Percentiles rank a stretch among this genome's conserved stretches.
Conservation (phyloP, 345 rosid genomes). For the Rhodamnia argentea region DNA sequence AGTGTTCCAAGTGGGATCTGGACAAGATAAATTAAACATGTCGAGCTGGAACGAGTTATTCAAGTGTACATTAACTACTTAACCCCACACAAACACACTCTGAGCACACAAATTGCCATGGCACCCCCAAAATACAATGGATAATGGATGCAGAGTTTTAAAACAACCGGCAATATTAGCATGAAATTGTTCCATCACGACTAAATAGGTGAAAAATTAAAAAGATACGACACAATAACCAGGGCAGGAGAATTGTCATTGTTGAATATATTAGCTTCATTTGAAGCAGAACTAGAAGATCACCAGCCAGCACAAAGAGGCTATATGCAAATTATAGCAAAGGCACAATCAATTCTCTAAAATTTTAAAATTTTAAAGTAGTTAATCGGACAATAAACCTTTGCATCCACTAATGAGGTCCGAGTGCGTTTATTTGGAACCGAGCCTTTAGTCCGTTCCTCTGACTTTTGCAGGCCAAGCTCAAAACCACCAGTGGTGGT, state of each 20-base stretch:
- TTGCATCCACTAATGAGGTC: slow-evolving; percentile 71
- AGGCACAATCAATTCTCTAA: background rate
- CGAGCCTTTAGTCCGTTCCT: slow-evolving; percentile 58
- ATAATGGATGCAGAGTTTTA: background rate
- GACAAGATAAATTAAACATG: background rate
- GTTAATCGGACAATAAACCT: slow-evolving; percentile 32
- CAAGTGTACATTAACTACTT: background rate
- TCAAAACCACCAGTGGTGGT: slow-evolving; percentile 46
- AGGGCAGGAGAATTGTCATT: background rate
- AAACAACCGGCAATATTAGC: background rate
- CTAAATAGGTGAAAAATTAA: background rate
- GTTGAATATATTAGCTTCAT: background rate
- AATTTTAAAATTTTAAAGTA: slow-evolving; percentile 1
- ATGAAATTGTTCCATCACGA: background rate
- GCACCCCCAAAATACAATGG: background rate
- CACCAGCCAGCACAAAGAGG: background rate
- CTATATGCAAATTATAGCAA: background rate
- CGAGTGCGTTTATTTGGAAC: slow-evolving; percentile 87
- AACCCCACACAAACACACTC: background rate
- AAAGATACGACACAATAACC: background rate
- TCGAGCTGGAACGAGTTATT: background rate
- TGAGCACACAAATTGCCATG: background rate
- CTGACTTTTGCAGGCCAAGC: slow-evolving; percentile 63
- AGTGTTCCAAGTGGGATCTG: background rate
- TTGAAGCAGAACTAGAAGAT: background rate